Evolutionary conservation across 345 rosid species (phyloP), one percentile per base, ranked within the genome.

Genomic region (Passiflora organensis): DNA sequence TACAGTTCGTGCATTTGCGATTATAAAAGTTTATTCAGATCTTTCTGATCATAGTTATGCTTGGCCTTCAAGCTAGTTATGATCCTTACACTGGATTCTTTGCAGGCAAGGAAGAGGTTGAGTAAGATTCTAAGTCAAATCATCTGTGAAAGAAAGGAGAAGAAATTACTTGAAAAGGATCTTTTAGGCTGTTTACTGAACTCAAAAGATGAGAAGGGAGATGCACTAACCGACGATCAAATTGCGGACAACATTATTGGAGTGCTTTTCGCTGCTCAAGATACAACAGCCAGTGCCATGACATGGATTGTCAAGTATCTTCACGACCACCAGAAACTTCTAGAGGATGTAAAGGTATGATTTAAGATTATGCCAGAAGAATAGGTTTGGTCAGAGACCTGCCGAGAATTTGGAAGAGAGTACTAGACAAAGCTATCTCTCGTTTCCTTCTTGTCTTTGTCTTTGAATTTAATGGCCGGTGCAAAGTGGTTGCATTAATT

Each of bases 301-400:
- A 83, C 95, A n/a, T 86, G 95, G 95, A 75, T 75, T 66, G 77
- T 79, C 71, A 86, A 83, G 72, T 81, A 79, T 68, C 87, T 86
- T 58, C 89, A 81, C 59, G 95, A 77, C 59, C 79, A 81, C 65
- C 83, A 71, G 36, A 72, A 81, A 56, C 76, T 81, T 69, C 89
- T 83, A 18, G 82, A 79, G 74, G 76, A 74, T 53, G 78, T 86
- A n/a, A 86, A 77, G 95, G 95, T 86, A 73, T 2, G 63, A 51
- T 8, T 15, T 22, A 25, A 4, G 37, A 12, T 6, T 8, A 36
- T n/a, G 6, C 57, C 39, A 0, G 23, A 14, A 2, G 12, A 13
- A 15, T 82, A 77, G 89, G 89, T 86, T 71, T 2, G 63, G 39
- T 23, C 25, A 10, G 28, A n/a, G 25, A 41, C 46, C 22, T 34